Evolutionary conservation across 2,329 filamentous ascomycete species (phyloP).

Genomic region (Knoxdaviesia proteae): DNA sequence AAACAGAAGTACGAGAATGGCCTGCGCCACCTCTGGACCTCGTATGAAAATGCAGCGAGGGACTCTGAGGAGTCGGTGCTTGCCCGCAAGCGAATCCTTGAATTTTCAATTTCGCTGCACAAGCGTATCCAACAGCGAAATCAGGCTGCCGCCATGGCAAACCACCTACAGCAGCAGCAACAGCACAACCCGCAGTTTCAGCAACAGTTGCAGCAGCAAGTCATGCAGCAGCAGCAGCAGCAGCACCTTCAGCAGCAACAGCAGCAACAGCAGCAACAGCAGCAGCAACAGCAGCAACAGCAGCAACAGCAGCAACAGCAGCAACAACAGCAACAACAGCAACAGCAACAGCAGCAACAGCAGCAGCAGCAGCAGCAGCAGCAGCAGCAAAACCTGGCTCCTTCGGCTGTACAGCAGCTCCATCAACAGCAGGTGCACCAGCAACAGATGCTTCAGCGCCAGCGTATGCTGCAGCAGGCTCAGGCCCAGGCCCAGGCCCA

Average conservation of each 20-base stretch:
- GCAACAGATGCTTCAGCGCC: slow-evolving; percentile 10
- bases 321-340: slow-evolving; percentile 4
- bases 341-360: slow-evolving; percentile 8
- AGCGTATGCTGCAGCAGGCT: slow-evolving; percentile 3
- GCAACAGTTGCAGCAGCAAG: slow-evolving; percentile 11
- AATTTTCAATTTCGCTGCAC: slow-evolving; percentile 37
- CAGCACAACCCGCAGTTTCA: slow-evolving; percentile 11
- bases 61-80: slow-evolving; percentile 26
- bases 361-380: slow-evolving; percentile 9
- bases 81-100: slow-evolving; percentile 34
- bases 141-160: no score
- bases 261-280: slow-evolving; percentile 6
- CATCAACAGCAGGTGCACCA: slow-evolving; percentile 7
- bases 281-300: slow-evolving; percentile 9
- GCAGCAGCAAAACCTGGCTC: neutral
- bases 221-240: neutral
- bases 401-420: slow-evolving; percentile 1
- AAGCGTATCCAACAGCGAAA: slow-evolving; percentile 21
- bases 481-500: slow-evolving; percentile 1
- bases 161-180: slow-evolving; percentile 8
- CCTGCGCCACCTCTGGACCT: slow-evolving; percentile 29
- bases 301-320: slow-evolving; percentile 3
- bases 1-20: slow-evolving; percentile 38
- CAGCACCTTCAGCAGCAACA: slow-evolving; percentile 3
- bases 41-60: slow-evolving; percentile 24